Percentiles rank a stretch among this genome's conserved stretches.
These are phyloP conservation scores for Lindgomyces ingoldianus DNA, from an alignment of 495 filamentous ascomycete species.

Conservation along the genomic window DNA sequence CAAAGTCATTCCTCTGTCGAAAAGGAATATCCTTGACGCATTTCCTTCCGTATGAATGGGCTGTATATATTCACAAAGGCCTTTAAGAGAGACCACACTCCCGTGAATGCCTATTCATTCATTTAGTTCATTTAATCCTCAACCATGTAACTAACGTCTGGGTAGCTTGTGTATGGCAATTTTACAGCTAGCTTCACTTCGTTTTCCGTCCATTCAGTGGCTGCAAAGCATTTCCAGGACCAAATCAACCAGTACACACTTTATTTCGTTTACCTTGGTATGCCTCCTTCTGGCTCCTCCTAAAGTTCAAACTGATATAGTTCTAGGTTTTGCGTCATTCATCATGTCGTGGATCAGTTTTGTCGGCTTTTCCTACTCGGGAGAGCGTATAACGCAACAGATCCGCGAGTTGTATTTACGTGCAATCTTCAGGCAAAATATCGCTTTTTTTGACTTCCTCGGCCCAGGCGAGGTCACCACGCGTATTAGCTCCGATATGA, in stretches of 20 bases:
- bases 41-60: too few species aligned
- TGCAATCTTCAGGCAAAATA: conserved; percentile 85
- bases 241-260: conserved; percentile 53
- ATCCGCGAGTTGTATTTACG: conserved; percentile 81
- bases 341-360: conserved; percentile 77
- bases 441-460: conserved; percentile 88
- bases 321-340: conserved; percentile 71
- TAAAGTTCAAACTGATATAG: too few species aligned
- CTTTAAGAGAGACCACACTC: too few species aligned
- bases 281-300: conserved; percentile 74
- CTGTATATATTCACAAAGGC: too few species aligned
- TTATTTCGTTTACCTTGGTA: conserved; percentile 85
- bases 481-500: conserved; percentile 75
- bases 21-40: neutral
- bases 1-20: neutral
- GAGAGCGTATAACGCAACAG: conserved; percentile 83
- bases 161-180: conserved; percentile 26
- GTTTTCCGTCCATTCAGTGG: conserved; percentile 9
- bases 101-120: too few species aligned
- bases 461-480: conserved; percentile 92
- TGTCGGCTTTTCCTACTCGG: conserved; percentile 89
- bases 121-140: neutral
- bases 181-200: conserved; percentile 25
- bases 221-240: conserved; percentile 12
- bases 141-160: neutral